These are phyloP conservation scores for Phaeotremella skinneri DNA, from an alignment of 768 basidiomycete species.

Conservation along the genomic window DNA sequence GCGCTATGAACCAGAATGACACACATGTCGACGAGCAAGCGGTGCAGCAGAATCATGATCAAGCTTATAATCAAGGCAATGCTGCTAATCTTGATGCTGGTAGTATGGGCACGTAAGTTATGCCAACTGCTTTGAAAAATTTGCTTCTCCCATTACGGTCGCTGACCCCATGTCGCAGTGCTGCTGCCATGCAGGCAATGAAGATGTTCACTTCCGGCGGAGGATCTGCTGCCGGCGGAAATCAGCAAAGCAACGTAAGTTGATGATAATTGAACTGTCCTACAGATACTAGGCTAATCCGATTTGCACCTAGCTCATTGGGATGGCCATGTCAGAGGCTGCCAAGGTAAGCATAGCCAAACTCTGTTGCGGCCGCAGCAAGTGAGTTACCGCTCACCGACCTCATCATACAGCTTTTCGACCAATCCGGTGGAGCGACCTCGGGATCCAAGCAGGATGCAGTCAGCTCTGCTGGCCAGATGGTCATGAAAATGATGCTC, in stretches of 20 bases:
- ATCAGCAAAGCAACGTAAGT: constrained; percentile 53
- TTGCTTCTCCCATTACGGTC: not conserved
- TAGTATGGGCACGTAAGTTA: constrained; percentile 57
- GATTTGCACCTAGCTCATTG: constrained; percentile 60
- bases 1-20: constrained; percentile 55
- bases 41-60: constrained; percentile 62
- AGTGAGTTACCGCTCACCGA: too few species aligned
- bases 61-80: constrained; percentile 62
- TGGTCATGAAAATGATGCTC: constrained; percentile 76
- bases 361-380: not conserved
- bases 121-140: not conserved
- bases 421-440: constrained; percentile 63
- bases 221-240: constrained; percentile 52
- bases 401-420: constrained; percentile 64
- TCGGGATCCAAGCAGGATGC: constrained; percentile 66
- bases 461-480: constrained; percentile 80
- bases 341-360: constrained; percentile 40
- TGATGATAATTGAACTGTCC: not conserved
- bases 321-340: constrained; percentile 77
- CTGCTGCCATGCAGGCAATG: constrained; percentile 68
- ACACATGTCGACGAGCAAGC: constrained; percentile 67
- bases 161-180: constrained; percentile 52
- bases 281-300: constrained; percentile 4
- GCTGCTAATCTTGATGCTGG: constrained; percentile 59
- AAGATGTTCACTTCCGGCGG: constrained; percentile 66